phyloP scores from a whole-genome alignment of 2,329 filamentous ascomycete species.

The Fusarium musae region DNA sequence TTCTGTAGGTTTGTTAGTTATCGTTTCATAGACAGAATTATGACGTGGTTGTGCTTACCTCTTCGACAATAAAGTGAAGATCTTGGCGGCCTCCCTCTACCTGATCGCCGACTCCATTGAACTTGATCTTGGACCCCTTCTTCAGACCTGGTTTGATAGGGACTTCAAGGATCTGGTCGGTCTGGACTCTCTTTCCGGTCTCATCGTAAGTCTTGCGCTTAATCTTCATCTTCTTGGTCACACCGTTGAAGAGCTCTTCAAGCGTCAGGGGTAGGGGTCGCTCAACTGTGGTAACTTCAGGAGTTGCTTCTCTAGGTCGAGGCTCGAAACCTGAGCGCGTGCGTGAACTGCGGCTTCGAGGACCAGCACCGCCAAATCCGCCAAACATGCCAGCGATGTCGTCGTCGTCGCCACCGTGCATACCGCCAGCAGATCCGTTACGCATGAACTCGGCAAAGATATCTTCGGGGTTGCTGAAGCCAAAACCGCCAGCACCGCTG shows the following conservation, averaged over 20 bases:
- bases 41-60: conserved; percentile 68
- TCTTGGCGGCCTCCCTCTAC: conserved; percentile 97
- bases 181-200: conserved; percentile 83
- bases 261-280: conserved; percentile 82
- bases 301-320: conserved; percentile 60
- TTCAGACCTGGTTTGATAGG: conserved; percentile 96
- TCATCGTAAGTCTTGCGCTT: conserved; percentile 95
- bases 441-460: conserved; percentile 90
- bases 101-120: conserved; percentile 96
- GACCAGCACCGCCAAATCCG: conserved; percentile 55
- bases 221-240: conserved; percentile 97
- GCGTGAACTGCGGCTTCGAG: conserved; percentile 54
- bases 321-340: conserved; percentile 55
- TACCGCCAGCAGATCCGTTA: conserved; percentile 53
- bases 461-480: conserved; percentile 83
- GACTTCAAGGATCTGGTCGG: conserved; percentile 92
- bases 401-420: conserved; percentile 56
- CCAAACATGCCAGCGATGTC: conserved; percentile 67
- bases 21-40: not conserved
- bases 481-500: conserved; percentile 72
- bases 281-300: conserved; percentile 92
- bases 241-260: conserved; percentile 88
- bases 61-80: conserved; percentile 91
- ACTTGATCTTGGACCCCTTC: conserved; percentile 98
- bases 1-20: conserved; percentile 71